These are phyloP conservation scores for Thelonectria rubi DNA, from an alignment of 2,329 filamentous ascomycete species.

Conservation along the genomic window DNA sequence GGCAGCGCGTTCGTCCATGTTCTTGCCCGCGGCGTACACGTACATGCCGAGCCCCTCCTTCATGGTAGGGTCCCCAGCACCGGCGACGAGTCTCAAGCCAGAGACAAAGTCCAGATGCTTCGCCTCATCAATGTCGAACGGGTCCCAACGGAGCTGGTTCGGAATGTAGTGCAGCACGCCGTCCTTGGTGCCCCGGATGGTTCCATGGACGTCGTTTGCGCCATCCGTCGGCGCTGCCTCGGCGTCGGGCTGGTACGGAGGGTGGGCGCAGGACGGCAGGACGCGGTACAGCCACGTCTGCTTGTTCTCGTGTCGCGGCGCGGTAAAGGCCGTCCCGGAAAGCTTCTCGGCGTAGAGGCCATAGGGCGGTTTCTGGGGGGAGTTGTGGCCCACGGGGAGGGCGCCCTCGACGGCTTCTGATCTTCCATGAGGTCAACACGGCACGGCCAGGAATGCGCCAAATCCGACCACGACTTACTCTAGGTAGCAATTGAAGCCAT, in stretches of 20 bases:
- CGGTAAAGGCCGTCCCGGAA: constrained; percentile 76
- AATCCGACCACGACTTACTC: constrained; percentile 63
- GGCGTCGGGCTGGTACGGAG: constrained; percentile 61
- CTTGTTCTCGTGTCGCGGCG: constrained; percentile 73
- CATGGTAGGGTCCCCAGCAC: constrained; percentile 80
- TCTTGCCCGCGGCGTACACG: constrained; percentile 80
- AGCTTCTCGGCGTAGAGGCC: constrained; percentile 86
- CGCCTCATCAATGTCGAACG: constrained; percentile 74
- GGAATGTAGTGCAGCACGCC: constrained; percentile 57
- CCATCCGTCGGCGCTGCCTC: constrained; percentile 36
- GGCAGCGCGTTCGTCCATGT: constrained; percentile 77
- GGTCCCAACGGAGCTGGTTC: constrained; percentile 86
- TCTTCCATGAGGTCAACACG: constrained; percentile 53
- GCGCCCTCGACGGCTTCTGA: constrained; percentile 80
- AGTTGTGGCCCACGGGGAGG: constrained; percentile 79
- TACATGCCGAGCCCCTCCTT: constrained; percentile 84
- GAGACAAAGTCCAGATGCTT: constrained; percentile 60
- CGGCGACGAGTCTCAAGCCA: constrained; percentile 75
- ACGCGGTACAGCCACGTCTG: constrained; percentile 79
- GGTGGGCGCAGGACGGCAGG: constrained; percentile 70
- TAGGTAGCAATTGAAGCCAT: constrained; percentile 80
- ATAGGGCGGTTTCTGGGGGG: constrained; percentile 80
- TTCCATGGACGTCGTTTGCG: constrained; percentile 35
- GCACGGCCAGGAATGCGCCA: no score
- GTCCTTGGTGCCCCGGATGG: constrained; percentile 33